Evolutionary conservation across 805 yeast genomes (phyloP).

Genomic region (Metschnikowia gelsemii): DNA sequence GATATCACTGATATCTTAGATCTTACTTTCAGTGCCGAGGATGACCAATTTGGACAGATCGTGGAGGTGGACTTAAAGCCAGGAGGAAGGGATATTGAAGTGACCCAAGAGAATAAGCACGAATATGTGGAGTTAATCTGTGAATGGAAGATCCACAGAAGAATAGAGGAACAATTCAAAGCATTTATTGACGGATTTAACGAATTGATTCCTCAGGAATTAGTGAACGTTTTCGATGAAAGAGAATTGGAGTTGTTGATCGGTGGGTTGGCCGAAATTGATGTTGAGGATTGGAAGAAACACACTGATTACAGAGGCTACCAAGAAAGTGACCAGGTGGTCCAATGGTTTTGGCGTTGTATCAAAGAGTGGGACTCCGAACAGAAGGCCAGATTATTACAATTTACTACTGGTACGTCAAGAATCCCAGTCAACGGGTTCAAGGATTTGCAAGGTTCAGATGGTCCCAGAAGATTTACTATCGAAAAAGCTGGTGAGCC

Average conservation of each 20-base stretch:
- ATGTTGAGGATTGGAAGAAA: slow-evolving; percentile 98
- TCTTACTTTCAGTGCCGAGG: slow-evolving; percentile 84
- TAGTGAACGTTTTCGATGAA: slow-evolving; percentile 95
- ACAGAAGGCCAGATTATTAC: slow-evolving; percentile 91
- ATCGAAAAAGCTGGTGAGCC: slow-evolving; percentile 97
- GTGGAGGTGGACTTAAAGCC: slow-evolving; percentile 88
- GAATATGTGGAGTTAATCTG: slow-evolving; percentile 94
- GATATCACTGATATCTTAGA: slow-evolving; percentile 83
- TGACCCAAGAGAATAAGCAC: slow-evolving; percentile 81
- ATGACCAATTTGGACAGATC: slow-evolving; percentile 92
- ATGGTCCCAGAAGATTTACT: slow-evolving; percentile 98
- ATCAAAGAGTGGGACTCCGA: slow-evolving; percentile 93
- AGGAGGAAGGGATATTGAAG: slow-evolving; percentile 84
- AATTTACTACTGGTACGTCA: slow-evolving; percentile 98
- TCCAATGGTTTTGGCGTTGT: slow-evolving; percentile 99
- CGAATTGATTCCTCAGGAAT: slow-evolving; percentile 94
- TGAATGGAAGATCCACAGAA: slow-evolving; percentile 91
- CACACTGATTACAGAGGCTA: slow-evolving; percentile 99
- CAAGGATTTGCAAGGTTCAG: slow-evolving; percentile 97
- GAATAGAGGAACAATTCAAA: slow-evolving; percentile 93
- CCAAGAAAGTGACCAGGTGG: slow-evolving; percentile 92
- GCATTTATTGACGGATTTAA: slow-evolving; percentile 97
- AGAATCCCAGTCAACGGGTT: slow-evolving; percentile 99
- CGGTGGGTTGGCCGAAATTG: slow-evolving; percentile 98
- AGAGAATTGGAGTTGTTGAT: slow-evolving; percentile 93